Evolutionary conservation across 169 alveolate genomes (phyloP).

Genomic region (Cryptosporidium tyzzeri): DNA sequence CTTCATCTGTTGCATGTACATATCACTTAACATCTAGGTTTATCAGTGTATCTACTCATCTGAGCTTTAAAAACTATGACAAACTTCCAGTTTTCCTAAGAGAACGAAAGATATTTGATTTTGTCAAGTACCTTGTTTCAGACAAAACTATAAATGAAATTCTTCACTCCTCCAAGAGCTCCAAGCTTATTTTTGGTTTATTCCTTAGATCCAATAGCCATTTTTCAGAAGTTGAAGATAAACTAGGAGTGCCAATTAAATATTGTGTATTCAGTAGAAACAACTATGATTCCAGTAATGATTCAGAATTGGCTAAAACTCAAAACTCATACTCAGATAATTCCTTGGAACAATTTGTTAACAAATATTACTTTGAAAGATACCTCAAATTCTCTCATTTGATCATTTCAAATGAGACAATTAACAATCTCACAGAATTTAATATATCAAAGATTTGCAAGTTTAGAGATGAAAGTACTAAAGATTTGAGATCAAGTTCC

Average conservation of each 20-base stretch:
- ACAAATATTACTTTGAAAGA: conserved; percentile 58
- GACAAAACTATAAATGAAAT: conserved; percentile 18
- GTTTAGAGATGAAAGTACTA: neutral
- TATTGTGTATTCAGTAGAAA: conserved; percentile 15
- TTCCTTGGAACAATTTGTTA: conserved; percentile 63
- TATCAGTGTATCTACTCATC: conserved; percentile 19
- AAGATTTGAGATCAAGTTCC: conserved; percentile 5
- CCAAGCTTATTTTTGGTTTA: neutral
- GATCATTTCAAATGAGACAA: conserved; percentile 53
- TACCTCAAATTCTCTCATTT: conserved; percentile 55
- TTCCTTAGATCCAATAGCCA: conserved; percentile 32
- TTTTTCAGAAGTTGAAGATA: conserved; percentile 3
- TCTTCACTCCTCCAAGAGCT: neutral
- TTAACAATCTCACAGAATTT: conserved; percentile 45
- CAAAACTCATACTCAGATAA: neutral
- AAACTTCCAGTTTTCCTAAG: conserved; percentile 44
- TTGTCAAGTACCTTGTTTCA: conserved; percentile 23
- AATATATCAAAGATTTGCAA: conserved; percentile 16
- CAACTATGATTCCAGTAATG: neutral
- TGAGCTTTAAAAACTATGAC: conserved; percentile 19
- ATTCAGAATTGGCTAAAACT: neutral
- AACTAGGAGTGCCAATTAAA: conserved; percentile 42
- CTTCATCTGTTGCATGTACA: conserved; percentile 30
- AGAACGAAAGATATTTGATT: conserved; percentile 24
- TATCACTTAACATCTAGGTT: conserved; percentile 57